A percentile compares a stretch with the other conserved stretches of the same genome.
These are phyloP conservation scores for Paramecium primaurelia DNA, from an alignment of 73 alveolate species.

Conservation along the genomic window DNA sequence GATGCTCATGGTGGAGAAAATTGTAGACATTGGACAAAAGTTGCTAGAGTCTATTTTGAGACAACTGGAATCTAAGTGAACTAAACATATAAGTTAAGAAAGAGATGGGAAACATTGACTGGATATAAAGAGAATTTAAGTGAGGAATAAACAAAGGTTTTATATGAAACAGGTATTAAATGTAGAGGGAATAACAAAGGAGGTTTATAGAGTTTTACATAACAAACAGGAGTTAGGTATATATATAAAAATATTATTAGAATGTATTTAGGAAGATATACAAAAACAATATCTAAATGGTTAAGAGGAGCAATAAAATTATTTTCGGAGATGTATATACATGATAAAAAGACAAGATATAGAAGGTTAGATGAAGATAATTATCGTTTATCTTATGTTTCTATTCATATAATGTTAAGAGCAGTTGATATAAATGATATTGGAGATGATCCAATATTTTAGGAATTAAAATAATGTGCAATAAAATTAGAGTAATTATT, in stretches of 20 bases:
- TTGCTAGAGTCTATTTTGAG: background rate
- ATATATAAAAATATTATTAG: background rate
- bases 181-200: background rate
- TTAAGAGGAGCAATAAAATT: background rate
- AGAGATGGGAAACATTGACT: slow-evolving; percentile 20
- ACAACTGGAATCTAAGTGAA: background rate
- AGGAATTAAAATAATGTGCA: background rate
- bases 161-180: background rate
- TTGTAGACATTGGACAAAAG: slow-evolving; percentile 18
- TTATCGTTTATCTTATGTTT: background rate
- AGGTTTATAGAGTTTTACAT: background rate
- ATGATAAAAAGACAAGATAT: background rate
- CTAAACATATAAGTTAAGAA: background rate
- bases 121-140: background rate
- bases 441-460: background rate
- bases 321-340: background rate
- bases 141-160: background rate
- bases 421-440: background rate
- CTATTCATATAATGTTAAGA: background rate
- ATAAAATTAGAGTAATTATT: background rate
- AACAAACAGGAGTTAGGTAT: background rate
- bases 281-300: background rate
- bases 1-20: slow-evolving; percentile 18
- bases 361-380: slow-evolving; percentile 8
- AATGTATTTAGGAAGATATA: background rate